Conservation (phyloP, 2,329 filamentous ascomycete genomes). For the Fusarium fujikuroi region DNA sequence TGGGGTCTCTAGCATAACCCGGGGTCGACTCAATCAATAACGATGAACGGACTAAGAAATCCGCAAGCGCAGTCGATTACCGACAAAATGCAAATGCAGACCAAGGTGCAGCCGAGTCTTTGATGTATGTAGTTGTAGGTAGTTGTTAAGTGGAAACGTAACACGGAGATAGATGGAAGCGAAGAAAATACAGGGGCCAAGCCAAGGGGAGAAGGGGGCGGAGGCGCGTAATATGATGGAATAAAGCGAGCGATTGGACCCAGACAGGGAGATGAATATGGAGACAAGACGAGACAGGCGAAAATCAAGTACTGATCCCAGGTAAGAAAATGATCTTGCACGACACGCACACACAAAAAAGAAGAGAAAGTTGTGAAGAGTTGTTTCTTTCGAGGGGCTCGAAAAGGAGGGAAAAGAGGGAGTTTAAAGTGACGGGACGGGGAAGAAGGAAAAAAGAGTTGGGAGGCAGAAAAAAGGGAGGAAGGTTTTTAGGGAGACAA, state of each 20-base stretch:
- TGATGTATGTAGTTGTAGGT: conserved; percentile 29
- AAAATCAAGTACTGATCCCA: neutral
- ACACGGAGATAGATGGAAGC: conserved; percentile 36
- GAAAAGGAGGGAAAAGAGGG: conserved; percentile 13
- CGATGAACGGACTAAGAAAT: conserved; percentile 14
- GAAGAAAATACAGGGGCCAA: conserved; percentile 40
- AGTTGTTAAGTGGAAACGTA: conserved; percentile 37
- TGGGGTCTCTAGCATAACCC: conserved; percentile 23
- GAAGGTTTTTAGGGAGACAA: conserved; percentile 15
- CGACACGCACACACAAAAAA: neutral
- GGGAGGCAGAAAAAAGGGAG: conserved; percentile 19
- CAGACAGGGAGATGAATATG: conserved; percentile 25
- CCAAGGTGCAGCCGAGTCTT: conserved; percentile 18
- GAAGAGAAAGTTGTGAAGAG: neutral
- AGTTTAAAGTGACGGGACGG: neutral
- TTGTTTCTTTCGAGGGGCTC: neutral
- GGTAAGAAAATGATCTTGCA: neutral
- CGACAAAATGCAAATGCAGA: conserved; percentile 23
- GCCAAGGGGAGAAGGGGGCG: conserved; percentile 24
- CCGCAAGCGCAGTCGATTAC: conserved; percentile 23
- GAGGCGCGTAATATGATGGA: conserved; percentile 27
- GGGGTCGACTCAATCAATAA: conserved; percentile 2
- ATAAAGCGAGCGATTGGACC: conserved; percentile 37
- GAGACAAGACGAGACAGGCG: conserved; percentile 22
- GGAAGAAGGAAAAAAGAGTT: neutral